Percentiles rank a stretch among this genome's conserved stretches.
phyloP scores from a whole-genome alignment of 208 protist species.

The Trypanosoma brucei region DNA sequence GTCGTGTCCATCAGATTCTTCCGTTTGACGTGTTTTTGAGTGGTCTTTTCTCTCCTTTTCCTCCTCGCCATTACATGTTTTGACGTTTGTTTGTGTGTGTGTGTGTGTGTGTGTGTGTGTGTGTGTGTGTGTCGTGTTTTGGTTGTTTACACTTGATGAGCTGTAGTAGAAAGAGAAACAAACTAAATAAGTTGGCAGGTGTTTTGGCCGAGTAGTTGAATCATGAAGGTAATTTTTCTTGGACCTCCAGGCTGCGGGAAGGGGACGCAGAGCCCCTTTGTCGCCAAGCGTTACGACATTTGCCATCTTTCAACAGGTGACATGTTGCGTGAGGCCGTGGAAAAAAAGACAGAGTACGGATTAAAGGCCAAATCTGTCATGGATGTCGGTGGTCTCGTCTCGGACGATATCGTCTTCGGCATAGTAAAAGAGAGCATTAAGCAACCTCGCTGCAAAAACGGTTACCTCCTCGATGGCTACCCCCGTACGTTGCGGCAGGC shows the following conservation, averaged over 20 bases:
- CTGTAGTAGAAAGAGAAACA: too few species aligned
- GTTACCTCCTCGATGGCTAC: constrained; percentile 95
- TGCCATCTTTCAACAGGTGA: constrained; percentile 94
- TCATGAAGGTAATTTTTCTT: constrained; percentile 89
- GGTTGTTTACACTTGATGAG: too few species aligned
- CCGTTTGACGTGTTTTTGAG: constrained; percentile 5
- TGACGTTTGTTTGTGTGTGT: not conserved
- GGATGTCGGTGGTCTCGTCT: constrained; percentile 80
- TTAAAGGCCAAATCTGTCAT: constrained; percentile 65
- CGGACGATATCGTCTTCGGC: constrained; percentile 89
- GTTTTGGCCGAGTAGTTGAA: not conserved
- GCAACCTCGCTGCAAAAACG: constrained; percentile 77
- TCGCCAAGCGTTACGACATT: constrained; percentile 89
- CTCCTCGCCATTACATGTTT: constrained; percentile 1
- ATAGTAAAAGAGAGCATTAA: constrained; percentile 88
- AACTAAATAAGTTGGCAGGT: too few species aligned
- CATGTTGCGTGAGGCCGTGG: constrained; percentile 85
- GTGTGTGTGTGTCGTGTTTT: too few species aligned
- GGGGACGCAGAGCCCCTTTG: constrained; percentile 89
- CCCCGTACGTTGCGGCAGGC: constrained; percentile 93
- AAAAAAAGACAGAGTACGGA: constrained; percentile 63
- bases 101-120: too few species aligned
- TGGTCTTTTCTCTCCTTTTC: constrained; percentile 3
- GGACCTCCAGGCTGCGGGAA: constrained; percentile 92
- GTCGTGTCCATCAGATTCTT: not conserved